Base-by-base conservation (phyloP, 2,329 filamentous ascomycete genomes). In the Alternaria burnsii region DNA sequence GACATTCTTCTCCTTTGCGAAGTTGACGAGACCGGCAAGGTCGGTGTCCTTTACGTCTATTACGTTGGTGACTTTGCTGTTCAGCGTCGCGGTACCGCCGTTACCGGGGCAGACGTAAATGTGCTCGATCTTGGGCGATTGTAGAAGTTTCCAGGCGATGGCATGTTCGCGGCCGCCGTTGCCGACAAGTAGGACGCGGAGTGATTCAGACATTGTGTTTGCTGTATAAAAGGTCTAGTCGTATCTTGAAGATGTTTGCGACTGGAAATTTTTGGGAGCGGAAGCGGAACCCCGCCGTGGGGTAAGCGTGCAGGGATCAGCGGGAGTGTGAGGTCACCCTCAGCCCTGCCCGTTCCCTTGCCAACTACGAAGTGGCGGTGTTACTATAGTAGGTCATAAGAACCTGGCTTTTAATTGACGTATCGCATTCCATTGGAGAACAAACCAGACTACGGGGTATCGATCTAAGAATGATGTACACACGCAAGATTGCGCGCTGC, bases 161-260 rank as follows among this genome's bases (percentile, higher is more conserved):
- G 94, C 92, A 81, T 98, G 93, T 82, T 99, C 95, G 72, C 95
- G 89, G 71, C 94, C 95, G 69, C 95, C 95, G 76, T 94, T 97
- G 74, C 95, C 94, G 68, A 98, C 89, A 65, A 98, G 88, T 65
- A 98, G 89, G 70, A 97, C 67, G 53, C 71, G 72, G 22, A 76
- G 62, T 56, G 71, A 63, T 36, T 67, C 61, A 52, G 69, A 30
- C 75, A 77, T 77, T 34, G 22, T 67, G 47, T 58, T 48, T 48
- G 51, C 22, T 22, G 7, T 22, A 14, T 28, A 20, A 22, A 59
- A 44, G 59, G 40, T 30, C 41, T 42, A 41, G 32, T 52, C 47
- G 20, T 50, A 54, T 36, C 36, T 24, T 48, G 51, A 22, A 42
- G 28, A 40, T 41, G 34, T 22, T 58, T 48, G 47, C 52, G 54